A percentile compares a stretch with the other conserved stretches of the same genome.
Evolutionary conservation across 768 basidiomycete genomes (phyloP).

Genomic region (Mycena indigotica): DNA sequence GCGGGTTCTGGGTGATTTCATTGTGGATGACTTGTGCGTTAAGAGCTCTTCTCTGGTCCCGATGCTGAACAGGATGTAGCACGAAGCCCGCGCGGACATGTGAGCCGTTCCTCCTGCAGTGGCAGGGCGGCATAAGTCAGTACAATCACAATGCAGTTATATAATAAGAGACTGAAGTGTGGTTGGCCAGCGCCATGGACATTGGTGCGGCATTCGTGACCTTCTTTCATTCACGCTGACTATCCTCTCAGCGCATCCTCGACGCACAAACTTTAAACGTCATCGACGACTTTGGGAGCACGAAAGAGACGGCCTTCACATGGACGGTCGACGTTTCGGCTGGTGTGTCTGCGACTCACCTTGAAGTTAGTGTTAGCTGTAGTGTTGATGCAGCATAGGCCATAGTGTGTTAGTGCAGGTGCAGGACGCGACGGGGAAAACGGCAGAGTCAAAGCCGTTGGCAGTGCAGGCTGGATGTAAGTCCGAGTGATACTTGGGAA

Average conservation of each 20-base stretch:
- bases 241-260: constrained; percentile 1
- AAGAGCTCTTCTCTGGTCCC: not conserved
- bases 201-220: constrained; percentile 2
- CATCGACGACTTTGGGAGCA: constrained; percentile 10
- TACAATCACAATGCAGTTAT: not conserved
- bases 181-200: constrained; percentile 13
- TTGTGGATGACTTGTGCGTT: constrained; percentile 14
- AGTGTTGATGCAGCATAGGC: not conserved
- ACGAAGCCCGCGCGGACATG: constrained; percentile 14
- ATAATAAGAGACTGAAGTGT: not conserved
- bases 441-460: constrained; percentile 2
- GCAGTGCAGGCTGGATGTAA: constrained; percentile 2
- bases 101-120: constrained; percentile 12
- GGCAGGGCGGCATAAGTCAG: constrained; percentile 18
- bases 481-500: no score
- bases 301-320: constrained; percentile 8
- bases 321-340: constrained; percentile 18
- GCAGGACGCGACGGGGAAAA: constrained; percentile 5
- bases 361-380: not conserved
- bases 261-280: constrained; percentile 1
- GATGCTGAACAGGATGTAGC: not conserved
- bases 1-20: constrained; percentile 10
- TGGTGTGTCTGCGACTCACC: not conserved
- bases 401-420: constrained; percentile 5
- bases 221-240: not conserved